Conservation (phyloP, 768 basidiomycete genomes). For the Termitomyces sp. region DNA sequence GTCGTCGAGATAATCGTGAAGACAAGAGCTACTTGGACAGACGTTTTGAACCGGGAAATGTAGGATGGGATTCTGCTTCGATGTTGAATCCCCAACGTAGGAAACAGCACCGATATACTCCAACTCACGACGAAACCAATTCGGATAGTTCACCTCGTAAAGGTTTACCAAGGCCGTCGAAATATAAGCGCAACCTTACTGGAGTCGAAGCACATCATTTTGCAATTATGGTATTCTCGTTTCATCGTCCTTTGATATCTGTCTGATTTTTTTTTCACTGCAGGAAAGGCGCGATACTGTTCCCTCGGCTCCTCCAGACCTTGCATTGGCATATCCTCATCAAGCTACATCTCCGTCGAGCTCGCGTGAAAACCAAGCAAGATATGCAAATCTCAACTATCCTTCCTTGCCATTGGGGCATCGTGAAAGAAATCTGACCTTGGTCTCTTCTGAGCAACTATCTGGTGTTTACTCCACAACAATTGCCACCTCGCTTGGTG, state of each 20-base stretch:
- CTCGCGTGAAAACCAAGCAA: slow-evolving; percentile 8
- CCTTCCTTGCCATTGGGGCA: slow-evolving; percentile 13
- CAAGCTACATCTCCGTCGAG: not conserved
- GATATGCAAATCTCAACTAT: not conserved
- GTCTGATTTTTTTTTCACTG: not conserved
- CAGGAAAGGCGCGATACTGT: not conserved
- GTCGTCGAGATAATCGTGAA: slow-evolving; percentile 8
- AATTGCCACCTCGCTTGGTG: not conserved
- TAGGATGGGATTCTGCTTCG: not conserved
- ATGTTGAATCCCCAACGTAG: not conserved
- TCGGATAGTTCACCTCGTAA: slow-evolving; percentile 26
- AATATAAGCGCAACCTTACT: slow-evolving; percentile 28
- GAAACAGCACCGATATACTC: slow-evolving; percentile 1
- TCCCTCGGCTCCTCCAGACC: not conserved
- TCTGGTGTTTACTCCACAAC: slow-evolving; percentile 9
- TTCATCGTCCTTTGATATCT: not conserved
- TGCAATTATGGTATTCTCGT: not conserved
- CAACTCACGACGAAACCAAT: slow-evolving; percentile 24
- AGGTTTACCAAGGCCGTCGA: slow-evolving; percentile 4
- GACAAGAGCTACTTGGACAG: slow-evolving; percentile 12
- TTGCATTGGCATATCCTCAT: not conserved
- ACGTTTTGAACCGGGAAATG: slow-evolving; percentile 7
- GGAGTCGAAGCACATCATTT: slow-evolving; percentile 24
- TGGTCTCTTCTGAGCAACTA: slow-evolving; percentile 6
- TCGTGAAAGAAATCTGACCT: slow-evolving; percentile 14